A percentile compares a stretch with the other conserved stretches of the same genome.
Conservation (phyloP, 306 rosid genomes). For the Lablab purpureus region DNA sequence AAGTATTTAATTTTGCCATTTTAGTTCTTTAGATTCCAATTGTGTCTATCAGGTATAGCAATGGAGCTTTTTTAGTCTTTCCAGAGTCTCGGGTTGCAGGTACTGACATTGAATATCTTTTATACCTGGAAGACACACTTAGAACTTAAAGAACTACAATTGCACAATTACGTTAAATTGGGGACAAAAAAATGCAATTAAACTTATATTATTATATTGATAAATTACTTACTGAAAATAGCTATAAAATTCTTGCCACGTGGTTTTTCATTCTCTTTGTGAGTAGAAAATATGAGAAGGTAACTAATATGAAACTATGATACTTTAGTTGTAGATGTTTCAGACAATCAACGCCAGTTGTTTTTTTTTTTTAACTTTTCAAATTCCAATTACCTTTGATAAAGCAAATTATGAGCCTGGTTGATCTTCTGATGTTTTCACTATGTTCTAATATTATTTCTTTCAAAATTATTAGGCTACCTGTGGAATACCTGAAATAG, state of each 20-base stretch:
- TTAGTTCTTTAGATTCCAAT: too few species aligned
- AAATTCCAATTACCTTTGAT: slow-evolving; percentile 23
- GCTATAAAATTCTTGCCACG: slow-evolving; percentile 37
- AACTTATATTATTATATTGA: background rate
- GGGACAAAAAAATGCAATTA: too few species aligned
- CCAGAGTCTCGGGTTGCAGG: too few species aligned
- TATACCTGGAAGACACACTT: too few species aligned
- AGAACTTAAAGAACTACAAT: too few species aligned
- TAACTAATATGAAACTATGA: slow-evolving; percentile 33
- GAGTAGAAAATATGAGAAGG: slow-evolving; percentile 27
- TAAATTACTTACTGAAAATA: slow-evolving; percentile 20
- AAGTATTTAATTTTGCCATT: too few species aligned
- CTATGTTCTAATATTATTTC: slow-evolving; percentile 40
- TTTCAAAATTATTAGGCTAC: slow-evolving; percentile 72
- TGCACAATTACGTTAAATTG: too few species aligned
- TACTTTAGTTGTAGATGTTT: slow-evolving; percentile 30
- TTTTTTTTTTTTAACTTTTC: background rate
- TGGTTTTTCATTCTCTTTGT: slow-evolving; percentile 34
- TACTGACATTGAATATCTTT: too few species aligned
- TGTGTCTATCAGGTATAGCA: too few species aligned
- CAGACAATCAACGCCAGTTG: background rate
- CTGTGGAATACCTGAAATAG: slow-evolving; percentile 96
- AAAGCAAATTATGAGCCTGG: slow-evolving; percentile 38
- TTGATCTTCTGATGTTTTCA: slow-evolving; percentile 38
- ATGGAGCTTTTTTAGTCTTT: too few species aligned